Evolutionary conservation across 495 filamentous ascomycete species (phyloP).

Genomic region (Penicillium mononematosum): DNA sequence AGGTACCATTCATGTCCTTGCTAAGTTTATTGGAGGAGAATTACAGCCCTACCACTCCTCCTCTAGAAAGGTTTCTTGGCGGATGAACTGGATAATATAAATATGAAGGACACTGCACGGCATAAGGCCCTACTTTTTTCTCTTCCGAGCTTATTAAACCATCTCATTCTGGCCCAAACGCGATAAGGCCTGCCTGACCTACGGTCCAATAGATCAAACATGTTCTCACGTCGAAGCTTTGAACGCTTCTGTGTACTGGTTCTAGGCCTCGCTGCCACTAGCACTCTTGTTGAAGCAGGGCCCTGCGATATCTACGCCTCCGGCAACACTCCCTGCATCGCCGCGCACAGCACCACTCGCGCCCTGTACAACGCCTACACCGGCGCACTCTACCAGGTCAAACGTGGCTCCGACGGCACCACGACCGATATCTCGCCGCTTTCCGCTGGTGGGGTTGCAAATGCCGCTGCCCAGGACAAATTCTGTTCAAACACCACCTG

Average conservation of each 20-base stretch:
- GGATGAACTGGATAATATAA: neutral
- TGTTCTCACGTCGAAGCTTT: constrained; percentile 39
- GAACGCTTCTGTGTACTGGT: constrained; percentile 33
- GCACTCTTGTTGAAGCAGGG: constrained; percentile 46
- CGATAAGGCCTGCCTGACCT: neutral
- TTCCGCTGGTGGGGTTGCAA: constrained; percentile 54
- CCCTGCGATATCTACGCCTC: constrained; percentile 57
- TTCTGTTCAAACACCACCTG: constrained; percentile 59
- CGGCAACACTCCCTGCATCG: constrained; percentile 54
- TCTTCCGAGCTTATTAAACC: neutral
- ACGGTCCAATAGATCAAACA: constrained; percentile 20
- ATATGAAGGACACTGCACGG: neutral
- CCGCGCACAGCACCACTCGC: constrained; percentile 61
- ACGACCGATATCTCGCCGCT: constrained; percentile 48
- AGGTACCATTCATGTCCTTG: too few relatives aligned
- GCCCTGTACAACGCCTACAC: constrained; percentile 52
- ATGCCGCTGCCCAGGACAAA: constrained; percentile 54
- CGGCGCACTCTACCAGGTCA: constrained; percentile 56
- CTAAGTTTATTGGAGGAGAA: neutral
- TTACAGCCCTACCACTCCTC: neutral
- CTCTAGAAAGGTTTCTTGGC: neutral
- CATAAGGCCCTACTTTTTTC: neutral
- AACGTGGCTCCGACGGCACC: constrained; percentile 48
- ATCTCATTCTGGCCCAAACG: neutral
- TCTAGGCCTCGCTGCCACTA: constrained; percentile 40